Evolutionary conservation across 306 rosid species (phyloP), one percentile per base, ranked within the genome.

Genomic region (Fagus crenata): DNA sequence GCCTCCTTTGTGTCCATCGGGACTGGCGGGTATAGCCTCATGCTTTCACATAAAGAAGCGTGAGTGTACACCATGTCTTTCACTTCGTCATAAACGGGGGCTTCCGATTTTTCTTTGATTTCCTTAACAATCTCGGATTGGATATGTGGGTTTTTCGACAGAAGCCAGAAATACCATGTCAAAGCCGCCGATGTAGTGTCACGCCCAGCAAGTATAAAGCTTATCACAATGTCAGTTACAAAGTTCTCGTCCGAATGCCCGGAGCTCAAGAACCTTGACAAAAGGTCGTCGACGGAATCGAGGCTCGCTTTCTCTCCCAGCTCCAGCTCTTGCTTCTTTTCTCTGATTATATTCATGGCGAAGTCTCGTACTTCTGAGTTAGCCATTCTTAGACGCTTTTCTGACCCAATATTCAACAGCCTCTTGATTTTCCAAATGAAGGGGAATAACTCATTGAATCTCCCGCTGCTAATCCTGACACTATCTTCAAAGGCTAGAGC

Each of bases 121-220:
- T 90, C 97, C 2, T 73, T 67, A 0, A 90, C 5, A 36, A 92
- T 78, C 69, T 75, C 61, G 0, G 71, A 11, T 53, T 92, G 92
- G 3, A 83, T 88, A 0, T 67, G 49, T 0, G 86, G 89, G 80
- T 88, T 58, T 5, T 80, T 82, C 0, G 85, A 65, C 1, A 90
- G 61, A 0, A 92, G 87, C 94, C 92, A 91, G 74, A 91, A 89
- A 71, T 88, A 86, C 97, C 97, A 91, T 0, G 97, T 88, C 31
- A 88, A 84, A 0, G 92, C 91, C 0, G 87, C 82, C 0, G 92
- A 91, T 7, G 94, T 91, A 0, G 97, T 88, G 65, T 92, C 97
- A 13, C 83, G 65, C 0, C 97, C 97, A 0, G 95, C 93, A 0
- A 92, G 68, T 0, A 85, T 87, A 56, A 90, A 90, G 73, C 95